Conservation (phyloP, 192 early-diverging fungal species). For the Coemansia sp. region DNA sequence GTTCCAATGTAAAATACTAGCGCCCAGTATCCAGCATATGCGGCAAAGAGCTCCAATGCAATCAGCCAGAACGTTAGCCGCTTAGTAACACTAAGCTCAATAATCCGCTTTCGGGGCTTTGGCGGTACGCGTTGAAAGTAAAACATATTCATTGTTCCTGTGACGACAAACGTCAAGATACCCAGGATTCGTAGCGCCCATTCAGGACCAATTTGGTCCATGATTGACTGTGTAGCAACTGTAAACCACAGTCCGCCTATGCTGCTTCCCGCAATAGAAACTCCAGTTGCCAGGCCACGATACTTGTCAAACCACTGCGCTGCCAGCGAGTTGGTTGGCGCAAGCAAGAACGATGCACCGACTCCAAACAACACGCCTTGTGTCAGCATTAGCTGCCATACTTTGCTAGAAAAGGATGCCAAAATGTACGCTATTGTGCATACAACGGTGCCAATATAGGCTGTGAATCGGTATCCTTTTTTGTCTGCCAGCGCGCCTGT, state of each 20-base stretch:
- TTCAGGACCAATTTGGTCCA: conserved; percentile 58
- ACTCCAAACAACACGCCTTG: conserved; percentile 77
- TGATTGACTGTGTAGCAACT: conserved; percentile 58
- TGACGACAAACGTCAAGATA: conserved; percentile 45
- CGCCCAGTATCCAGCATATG: conserved; percentile 49
- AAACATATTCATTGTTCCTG: conserved; percentile 33
- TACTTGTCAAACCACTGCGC: conserved; percentile 70
- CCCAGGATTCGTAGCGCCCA: conserved; percentile 74
- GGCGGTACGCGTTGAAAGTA: conserved; percentile 41
- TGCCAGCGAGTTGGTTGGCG: conserved; percentile 65
- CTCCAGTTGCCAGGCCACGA: conserved; percentile 68
- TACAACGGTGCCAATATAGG: conserved; percentile 32
- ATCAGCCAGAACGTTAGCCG: conserved; percentile 34
- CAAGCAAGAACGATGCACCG: conserved; percentile 64
- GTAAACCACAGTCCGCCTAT: conserved; percentile 70
- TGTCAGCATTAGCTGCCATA: conserved; percentile 74
- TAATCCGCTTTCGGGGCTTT: conserved; percentile 43
- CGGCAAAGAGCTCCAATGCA: conserved; percentile 19
- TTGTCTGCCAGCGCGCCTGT: conserved; percentile 40
- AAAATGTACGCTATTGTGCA: conserved; percentile 32
- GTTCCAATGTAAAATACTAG: conserved; percentile 40
- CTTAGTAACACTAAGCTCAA: conserved; percentile 21
- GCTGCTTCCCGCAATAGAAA: conserved; percentile 74
- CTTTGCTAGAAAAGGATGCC: conserved; percentile 38
- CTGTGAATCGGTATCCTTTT: conserved; percentile 21